These are phyloP conservation scores for Lodderomyces elongisporus DNA, from an alignment of 1,139 yeast species.

Conservation along the genomic window DNA sequence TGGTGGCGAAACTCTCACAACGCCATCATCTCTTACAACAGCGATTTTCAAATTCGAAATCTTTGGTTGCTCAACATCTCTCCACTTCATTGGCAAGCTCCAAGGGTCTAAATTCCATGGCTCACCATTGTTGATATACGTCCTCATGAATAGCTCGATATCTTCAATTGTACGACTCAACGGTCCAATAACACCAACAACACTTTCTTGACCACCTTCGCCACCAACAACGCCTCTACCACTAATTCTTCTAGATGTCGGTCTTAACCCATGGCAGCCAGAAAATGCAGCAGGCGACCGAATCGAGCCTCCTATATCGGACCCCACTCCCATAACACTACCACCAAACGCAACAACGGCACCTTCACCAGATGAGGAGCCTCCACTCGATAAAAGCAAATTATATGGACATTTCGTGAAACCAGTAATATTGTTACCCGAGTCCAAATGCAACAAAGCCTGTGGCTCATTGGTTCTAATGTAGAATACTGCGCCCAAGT, in stretches of 20 bases:
- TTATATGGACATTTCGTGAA: conserved; percentile 30
- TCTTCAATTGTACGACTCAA: conserved; percentile 59
- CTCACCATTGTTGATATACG: conserved; percentile 54
- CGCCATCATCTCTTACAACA: conserved; percentile 36
- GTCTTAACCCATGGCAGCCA: conserved; percentile 64
- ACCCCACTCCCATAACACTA: conserved; percentile 49
- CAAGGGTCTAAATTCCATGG: conserved; percentile 66
- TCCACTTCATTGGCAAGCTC: conserved; percentile 59
- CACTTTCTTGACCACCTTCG: conserved; percentile 53
- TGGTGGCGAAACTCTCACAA: conserved; percentile 51
- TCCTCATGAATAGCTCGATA: conserved; percentile 54
- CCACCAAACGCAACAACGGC: conserved; percentile 34
- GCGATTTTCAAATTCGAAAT: conserved; percentile 36
- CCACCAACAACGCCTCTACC: conserved; percentile 49
- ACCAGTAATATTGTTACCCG: conserved; percentile 32
- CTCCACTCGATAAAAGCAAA: conserved; percentile 29
- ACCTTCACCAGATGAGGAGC: conserved; percentile 36
- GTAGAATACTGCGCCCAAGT: conserved; percentile 31
- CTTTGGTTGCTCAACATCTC: conserved; percentile 41
- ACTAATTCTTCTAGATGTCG: conserved; percentile 59
- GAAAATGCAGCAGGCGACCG: conserved; percentile 46
- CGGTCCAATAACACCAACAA: conserved; percentile 60
- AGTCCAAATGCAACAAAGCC: conserved; percentile 37
- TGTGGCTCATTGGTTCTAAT: conserved; percentile 33
- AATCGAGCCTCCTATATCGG: conserved; percentile 58